Base-by-base conservation (phyloP, 495 filamentous ascomycete species). In the Podospora appendiculata region DNA sequence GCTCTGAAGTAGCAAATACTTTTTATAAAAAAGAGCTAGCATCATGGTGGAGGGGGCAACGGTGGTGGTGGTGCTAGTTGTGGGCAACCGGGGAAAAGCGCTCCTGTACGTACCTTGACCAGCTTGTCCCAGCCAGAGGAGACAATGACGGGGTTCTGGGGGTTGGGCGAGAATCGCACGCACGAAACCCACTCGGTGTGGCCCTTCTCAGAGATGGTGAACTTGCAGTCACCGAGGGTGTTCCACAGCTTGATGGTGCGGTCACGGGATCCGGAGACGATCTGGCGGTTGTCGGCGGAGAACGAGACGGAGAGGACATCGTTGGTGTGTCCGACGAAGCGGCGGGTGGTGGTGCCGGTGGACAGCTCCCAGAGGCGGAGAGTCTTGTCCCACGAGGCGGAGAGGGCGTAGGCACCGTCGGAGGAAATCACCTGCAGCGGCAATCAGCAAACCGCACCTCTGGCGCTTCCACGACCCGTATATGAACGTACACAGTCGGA, bases 1-100 rank as follows among this genome's bases (percentile, higher is more conserved):
- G 86, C 90, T 99, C 93, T 96, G 94, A 99, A 99, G 93, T 99
- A 99, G 93, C 93, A 97, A 99, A 97, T 99, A 99, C 90, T 90
- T 92, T 73, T 38, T 2, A 42, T 16, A 71, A 71, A 70, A 69
- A 64, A 79, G 83, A 84, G 83, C 81, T 81, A 88, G 77, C 93
- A 98, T 98, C 93, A 87, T 95, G 49, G 74, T 54, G 46, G 53
- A 25, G 52, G 19, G 9, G 36, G 41, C 14, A 16, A 25, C 25
- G 47, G 14, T 10, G n/a, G 11, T 13, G 12, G 38, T 14, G 17
- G 40, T 4, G 25, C 10, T 18, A 10, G 25, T 25, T 16, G 41
- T 3, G 33, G 12, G 7, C 1, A n/a, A 25, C 25, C 25, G 25
- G 16, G 13, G n/a, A 33, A 10, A 13, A 3, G 17, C 34, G 13